Conservation (phyloP, 768 basidiomycete genomes). For the Agrocybe praecox region DNA sequence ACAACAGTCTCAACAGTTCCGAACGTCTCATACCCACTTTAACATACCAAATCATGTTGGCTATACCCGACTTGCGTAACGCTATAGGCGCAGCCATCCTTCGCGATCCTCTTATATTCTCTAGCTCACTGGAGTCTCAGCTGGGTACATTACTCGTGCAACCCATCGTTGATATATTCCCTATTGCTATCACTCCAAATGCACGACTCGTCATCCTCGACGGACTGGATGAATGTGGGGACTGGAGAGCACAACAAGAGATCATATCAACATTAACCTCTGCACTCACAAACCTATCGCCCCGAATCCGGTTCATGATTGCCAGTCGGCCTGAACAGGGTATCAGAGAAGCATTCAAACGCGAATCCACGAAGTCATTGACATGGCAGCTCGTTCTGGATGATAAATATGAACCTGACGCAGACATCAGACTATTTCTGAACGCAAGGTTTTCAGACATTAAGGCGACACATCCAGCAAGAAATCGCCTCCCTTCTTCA, state of each 20-base stretch:
- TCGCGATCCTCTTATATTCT: no score
- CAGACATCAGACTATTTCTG: slow-evolving; percentile 15
- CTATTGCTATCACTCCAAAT: background rate
- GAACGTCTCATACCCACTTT: slow-evolving; percentile 17
- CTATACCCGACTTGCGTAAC: no score
- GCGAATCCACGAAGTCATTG: background rate
- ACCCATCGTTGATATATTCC: background rate
- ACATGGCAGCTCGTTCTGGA: slow-evolving; percentile 6
- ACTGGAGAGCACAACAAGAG: slow-evolving; percentile 7
- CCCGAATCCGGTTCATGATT: slow-evolving; percentile 19
- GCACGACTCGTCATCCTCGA: slow-evolving; percentile 21
- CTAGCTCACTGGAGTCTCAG: background rate
- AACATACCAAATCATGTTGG: slow-evolving; percentile 15
- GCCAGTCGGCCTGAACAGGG: slow-evolving; percentile 20
- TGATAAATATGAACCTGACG: slow-evolving; percentile 6
- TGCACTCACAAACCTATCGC: background rate
- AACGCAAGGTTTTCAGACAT: slow-evolving; percentile 9
- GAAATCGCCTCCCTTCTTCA: background rate
- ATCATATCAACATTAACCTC: slow-evolving; percentile 8
- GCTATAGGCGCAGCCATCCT: no score
- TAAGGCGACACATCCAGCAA: slow-evolving; percentile 7
- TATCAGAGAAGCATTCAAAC: slow-evolving; percentile 15
- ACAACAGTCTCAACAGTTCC: slow-evolving; percentile 3
- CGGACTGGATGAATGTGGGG: slow-evolving; percentile 22
- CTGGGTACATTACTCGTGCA: slow-evolving; percentile 10